These are phyloP conservation scores for Phytophthora sansomeana DNA, from an alignment of 352 stramenopile species.

Conservation along the genomic window DNA sequence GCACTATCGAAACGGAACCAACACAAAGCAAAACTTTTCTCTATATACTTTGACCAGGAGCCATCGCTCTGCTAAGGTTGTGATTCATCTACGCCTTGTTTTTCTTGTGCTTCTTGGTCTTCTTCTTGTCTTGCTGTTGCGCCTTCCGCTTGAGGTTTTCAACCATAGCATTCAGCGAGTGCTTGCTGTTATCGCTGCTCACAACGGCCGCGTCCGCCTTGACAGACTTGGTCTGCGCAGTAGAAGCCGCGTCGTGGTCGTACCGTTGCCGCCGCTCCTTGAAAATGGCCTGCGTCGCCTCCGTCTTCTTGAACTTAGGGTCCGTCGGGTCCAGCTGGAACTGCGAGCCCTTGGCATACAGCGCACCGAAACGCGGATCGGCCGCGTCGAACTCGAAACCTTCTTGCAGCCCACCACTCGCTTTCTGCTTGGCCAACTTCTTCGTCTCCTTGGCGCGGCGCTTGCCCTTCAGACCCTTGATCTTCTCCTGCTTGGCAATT, in stretches of 20 bases:
- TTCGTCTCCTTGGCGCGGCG: slow-evolving; percentile 79
- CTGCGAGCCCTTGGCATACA: slow-evolving; percentile 80
- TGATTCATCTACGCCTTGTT: slow-evolving; percentile 38
- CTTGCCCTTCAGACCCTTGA: slow-evolving; percentile 81
- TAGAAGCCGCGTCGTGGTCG: slow-evolving; percentile 33
- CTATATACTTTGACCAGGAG: slow-evolving; percentile 17
- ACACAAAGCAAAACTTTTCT: slow-evolving; percentile 20
- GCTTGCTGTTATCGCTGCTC: slow-evolving; percentile 35
- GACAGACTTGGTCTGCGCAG: neutral
- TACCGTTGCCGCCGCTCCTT: slow-evolving; percentile 77
- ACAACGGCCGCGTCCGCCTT: slow-evolving; percentile 18
- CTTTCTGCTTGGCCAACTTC: slow-evolving; percentile 67
- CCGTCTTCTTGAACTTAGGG: slow-evolving; percentile 85
- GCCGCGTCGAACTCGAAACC: slow-evolving; percentile 80
- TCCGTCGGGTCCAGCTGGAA: slow-evolving; percentile 89
- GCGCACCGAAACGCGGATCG: slow-evolving; percentile 76
- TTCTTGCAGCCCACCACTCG: slow-evolving; percentile 63
- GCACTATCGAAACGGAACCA: slow-evolving; percentile 12
- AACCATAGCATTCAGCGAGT: slow-evolving; percentile 72
- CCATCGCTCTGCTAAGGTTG: neutral
- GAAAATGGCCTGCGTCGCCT: slow-evolving; percentile 84
- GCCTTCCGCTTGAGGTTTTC: slow-evolving; percentile 88
- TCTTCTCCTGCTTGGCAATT: slow-evolving; percentile 77
- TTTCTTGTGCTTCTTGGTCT: slow-evolving; percentile 69
- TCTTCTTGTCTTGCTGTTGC: slow-evolving; percentile 49